Conservation (phyloP, 176 grass and related monocot species). For the Luzula sylvatica region DNA sequence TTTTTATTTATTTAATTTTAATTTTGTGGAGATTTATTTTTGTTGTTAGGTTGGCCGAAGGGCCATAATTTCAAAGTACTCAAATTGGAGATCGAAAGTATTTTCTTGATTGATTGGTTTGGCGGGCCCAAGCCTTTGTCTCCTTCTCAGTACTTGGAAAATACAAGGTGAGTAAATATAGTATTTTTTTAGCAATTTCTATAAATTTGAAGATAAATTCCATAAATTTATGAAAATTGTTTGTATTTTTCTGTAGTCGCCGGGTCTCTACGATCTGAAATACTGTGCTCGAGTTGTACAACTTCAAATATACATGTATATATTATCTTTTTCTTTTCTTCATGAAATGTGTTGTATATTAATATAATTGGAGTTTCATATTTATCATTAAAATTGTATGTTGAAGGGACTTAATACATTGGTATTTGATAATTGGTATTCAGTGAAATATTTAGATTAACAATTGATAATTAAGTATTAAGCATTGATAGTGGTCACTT, state of each 20-base stretch:
- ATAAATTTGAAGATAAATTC: too few species aligned
- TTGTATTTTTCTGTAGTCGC: not conserved
- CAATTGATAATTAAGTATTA: too few species aligned
- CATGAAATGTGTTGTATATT: too few species aligned
- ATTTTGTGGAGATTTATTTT: constrained; percentile 9
- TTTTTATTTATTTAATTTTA: not conserved
- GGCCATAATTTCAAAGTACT: constrained; percentile 68
- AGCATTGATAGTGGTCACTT: too few species aligned
- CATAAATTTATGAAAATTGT: too few species aligned
- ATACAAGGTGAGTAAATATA: constrained; percentile 32
- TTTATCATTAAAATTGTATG: too few species aligned
- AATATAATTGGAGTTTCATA: not conserved
- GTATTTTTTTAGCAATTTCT: not conserved
- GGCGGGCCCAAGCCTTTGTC: constrained; percentile 82
- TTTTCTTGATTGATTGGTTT: constrained; percentile 96
- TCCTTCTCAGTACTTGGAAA: constrained; percentile 50
- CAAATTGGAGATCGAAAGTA: constrained; percentile 64
- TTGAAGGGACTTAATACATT: too few species aligned
- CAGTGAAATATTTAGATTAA: too few species aligned
- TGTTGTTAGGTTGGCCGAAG: constrained; percentile 65
- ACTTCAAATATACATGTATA: constrained; percentile 1
- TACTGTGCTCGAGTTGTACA: not conserved
- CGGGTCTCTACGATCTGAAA: not conserved
- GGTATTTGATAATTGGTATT: too few species aligned
- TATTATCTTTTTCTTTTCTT: not conserved